A percentile compares a stretch with the other conserved stretches of the same genome.
Evolutionary conservation across 106 monocot genomes (phyloP).

Genomic region (Dendrobium huoshanense): DNA sequence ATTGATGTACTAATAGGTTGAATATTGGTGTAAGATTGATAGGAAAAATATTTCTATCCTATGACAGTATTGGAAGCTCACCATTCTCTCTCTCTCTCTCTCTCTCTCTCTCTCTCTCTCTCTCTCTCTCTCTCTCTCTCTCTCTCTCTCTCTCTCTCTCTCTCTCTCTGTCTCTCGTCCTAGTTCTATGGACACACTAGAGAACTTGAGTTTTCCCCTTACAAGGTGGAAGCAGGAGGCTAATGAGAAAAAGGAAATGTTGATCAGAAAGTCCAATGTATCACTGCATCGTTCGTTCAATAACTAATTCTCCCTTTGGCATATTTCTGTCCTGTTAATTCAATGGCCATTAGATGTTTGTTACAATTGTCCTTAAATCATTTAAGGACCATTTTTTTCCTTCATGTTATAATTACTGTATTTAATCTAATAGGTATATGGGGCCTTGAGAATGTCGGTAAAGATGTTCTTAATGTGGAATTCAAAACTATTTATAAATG

Average conservation of each 20-base stretch:
- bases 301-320: not conserved
- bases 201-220: not conserved
- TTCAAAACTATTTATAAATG: constrained; percentile 80
- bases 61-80: too few species aligned
- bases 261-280: not conserved
- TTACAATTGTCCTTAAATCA: not conserved
- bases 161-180: too few species aligned
- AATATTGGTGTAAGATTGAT: constrained; percentile 1
- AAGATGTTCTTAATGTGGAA: constrained; percentile 99
- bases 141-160: too few species aligned
- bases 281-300: not conserved
- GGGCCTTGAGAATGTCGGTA: constrained; percentile 92
- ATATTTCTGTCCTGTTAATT: not conserved
- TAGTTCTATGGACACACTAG: not conserved
- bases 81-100: too few species aligned
- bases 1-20: not conserved
- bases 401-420: constrained; percentile 1
- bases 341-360: not conserved
- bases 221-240: not conserved
- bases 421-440: constrained; percentile 60
- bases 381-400: not conserved
- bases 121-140: too few species aligned
- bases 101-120: too few species aligned
- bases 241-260: not conserved
- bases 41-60: not conserved